Percentiles rank a stretch among this genome's conserved stretches.
phyloP scores from a whole-genome alignment of 2,329 filamentous ascomycete species.

The Clathrospora elynae region DNA sequence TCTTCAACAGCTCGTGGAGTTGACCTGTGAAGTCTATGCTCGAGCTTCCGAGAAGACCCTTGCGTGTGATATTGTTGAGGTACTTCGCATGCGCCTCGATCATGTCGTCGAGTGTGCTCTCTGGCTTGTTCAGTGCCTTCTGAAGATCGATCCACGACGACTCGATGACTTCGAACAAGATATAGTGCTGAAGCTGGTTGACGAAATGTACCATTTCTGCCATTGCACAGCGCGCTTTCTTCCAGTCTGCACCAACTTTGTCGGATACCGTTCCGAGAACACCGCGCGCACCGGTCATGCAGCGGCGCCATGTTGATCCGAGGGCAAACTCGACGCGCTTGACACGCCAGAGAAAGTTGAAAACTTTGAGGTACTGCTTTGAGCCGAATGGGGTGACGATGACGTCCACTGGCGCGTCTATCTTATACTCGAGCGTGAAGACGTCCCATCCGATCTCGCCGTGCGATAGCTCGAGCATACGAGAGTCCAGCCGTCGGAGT shows the following conservation, averaged over 20 bases:
- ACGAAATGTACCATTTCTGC: slow-evolving; percentile 99
- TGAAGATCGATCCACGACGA: slow-evolving; percentile 92
- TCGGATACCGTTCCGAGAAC: slow-evolving; percentile 79
- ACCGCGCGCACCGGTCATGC: slow-evolving; percentile 93
- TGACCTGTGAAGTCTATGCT: slow-evolving; percentile 81
- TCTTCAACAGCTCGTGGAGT: slow-evolving; percentile 87
- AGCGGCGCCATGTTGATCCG: slow-evolving; percentile 87
- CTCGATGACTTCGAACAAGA: slow-evolving; percentile 97
- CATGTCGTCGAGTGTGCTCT: slow-evolving; percentile 90
- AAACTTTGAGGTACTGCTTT: slow-evolving; percentile 96
- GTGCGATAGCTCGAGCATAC: slow-evolving; percentile 95
- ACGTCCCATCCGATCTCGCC: slow-evolving; percentile 99
- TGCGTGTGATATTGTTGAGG: slow-evolving; percentile 91
- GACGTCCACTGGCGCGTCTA: slow-evolving; percentile 93
- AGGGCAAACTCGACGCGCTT: slow-evolving; percentile 97
- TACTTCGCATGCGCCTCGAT: slow-evolving; percentile 91
- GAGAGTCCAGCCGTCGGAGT: slow-evolving; percentile 87
- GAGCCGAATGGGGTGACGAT: slow-evolving; percentile 96
- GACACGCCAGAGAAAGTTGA: slow-evolving; percentile 98
- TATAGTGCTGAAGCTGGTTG: slow-evolving; percentile 96
- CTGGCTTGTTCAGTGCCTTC: slow-evolving; percentile 77
- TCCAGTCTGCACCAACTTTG: slow-evolving; percentile 80
- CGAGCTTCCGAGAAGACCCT: slow-evolving; percentile 82
- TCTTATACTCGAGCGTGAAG: slow-evolving; percentile 98
- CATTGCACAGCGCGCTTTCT: slow-evolving; percentile 81